A percentile compares a stretch with the other conserved stretches of the same genome.
phyloP scores from a whole-genome alignment of 371 early-diverging fungal species.

The Chytridium lagenaria region DNA sequence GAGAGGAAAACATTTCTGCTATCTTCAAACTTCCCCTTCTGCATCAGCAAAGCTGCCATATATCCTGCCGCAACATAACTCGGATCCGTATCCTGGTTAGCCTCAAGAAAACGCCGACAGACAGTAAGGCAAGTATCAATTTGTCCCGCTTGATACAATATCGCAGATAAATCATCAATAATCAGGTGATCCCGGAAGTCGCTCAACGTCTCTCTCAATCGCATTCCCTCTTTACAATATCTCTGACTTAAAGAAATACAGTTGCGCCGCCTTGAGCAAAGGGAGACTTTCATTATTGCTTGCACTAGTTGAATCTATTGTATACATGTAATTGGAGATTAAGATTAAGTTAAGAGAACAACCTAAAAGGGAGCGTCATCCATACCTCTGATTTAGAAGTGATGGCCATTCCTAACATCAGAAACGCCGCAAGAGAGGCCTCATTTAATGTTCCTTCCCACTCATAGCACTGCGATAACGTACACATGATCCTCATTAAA shows the following conservation, averaged over 20 bases:
- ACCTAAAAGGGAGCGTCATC: not conserved
- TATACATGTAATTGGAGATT: not conserved
- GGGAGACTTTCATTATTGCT: not conserved
- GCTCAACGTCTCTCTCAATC: not conserved
- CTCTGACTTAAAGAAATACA: not conserved
- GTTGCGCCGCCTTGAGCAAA: not conserved
- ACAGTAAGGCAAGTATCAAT: not conserved
- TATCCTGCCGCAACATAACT: not conserved
- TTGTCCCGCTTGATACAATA: not conserved
- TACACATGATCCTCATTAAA: not conserved
- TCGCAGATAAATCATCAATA: not conserved
- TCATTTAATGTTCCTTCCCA: not conserved
- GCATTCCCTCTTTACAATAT: not conserved
- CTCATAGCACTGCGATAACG: not conserved
- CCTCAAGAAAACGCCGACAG: not conserved
- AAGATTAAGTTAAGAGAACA: not conserved
- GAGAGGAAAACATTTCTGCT: not conserved
- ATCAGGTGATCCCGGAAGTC: not conserved
- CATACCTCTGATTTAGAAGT: not conserved
- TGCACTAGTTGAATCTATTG: not conserved
- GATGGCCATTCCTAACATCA: not conserved
- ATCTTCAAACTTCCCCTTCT: not conserved
- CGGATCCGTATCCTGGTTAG: not conserved
- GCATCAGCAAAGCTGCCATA: not conserved
- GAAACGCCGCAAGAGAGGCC: not conserved